Evolutionary conservation across 495 filamentous ascomycete genomes (phyloP), one percentile per base, ranked within the genome.

Genomic region (Chaetomidium leptoderma): DNA sequence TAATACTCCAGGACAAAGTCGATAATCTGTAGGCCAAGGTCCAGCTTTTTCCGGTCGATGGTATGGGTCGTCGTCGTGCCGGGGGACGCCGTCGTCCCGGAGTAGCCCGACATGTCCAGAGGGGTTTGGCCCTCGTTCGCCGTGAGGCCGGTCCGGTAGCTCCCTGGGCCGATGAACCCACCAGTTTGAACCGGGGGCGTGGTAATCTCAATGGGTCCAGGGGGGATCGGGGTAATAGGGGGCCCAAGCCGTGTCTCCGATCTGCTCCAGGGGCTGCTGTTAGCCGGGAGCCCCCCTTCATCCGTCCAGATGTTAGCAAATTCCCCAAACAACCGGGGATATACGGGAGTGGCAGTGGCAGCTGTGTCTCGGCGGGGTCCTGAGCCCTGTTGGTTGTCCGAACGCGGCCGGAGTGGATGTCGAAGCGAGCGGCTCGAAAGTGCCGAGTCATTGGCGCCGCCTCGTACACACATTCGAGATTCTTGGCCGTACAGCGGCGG

Each of bases 21-120:
- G 35, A 57, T 39, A 42, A 57, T 49, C 55, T 57, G 55, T 45
- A 57, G 30, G 4, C 55, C 55, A 11, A 57, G 33, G 33, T 57
- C 45, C 17, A 57, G 33, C 11, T 35, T 24, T 17, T 40, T 57
- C 29, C 55, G 55, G 45, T 57, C 55, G 19, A 57, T 49, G 13
- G 55, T 57, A 26, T 57, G 55, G 14, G 32, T 57, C 23, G 55
- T 57, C 17, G 55, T 57, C 21, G 8, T 45, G 42, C 44, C 44
- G 21, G 55, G 27, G 6, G 43, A 33, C 11, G 44, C n/a, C 4
- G 55, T 23, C 2, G 55, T 32, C 8, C 55, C 29, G 30, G 44
- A 57, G 17, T 37, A 46, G 55, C 39, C 55, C n/a, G 54, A 37
- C 21, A 57, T 33, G 44, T 42, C 36, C n/a, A 39, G 52, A n/a